Evolutionary conservation across 768 basidiomycete species (phyloP), one percentile per base, ranked within the genome.

Genomic region (Mycena venus): DNA sequence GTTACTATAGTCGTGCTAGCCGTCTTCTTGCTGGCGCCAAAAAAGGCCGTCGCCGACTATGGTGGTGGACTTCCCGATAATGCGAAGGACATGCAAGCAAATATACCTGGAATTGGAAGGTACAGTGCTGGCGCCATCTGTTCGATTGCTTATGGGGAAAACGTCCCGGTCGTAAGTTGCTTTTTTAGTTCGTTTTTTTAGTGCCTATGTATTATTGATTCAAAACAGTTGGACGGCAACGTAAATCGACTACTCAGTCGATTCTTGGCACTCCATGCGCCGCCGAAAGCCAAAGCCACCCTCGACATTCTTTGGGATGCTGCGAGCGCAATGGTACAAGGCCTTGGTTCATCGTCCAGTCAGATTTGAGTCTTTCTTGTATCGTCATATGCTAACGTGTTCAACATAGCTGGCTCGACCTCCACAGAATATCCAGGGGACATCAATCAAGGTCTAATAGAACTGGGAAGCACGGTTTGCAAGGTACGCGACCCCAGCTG

Each of bases 391-490:
- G n/a, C n/a, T n/a, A n/a, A 70, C 51, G 49, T 44, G 44, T n/a
- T 29, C 31, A 38, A 62, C 47, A 27, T 14, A 71, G 32, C 29
- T 21, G 27, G 14, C 31, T 56, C 74, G 11, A 55, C 29, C 21
- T 53, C 72, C 14, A 53, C 49, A 31, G 38, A 89, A 38, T 82
- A 88, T 74, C 90, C 96, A 0, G 96, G 96, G 21, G 95, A 97
- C 80, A 87, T 97, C 75, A 98, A 98, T 79, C 94, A 98, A 84
- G 96, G 95, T 17, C 87, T 99, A 62, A 99, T 99, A 81, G 97
- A 99, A 80, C 91, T 99, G 9, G 97, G 97, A 60, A 95, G 95
- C 80, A 98, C 96, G 4, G 90, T 98, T 3, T 99, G 97, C 85
- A 96, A 94, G 82, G 92, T 95, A 49, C 92, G 91, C 73, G 91